A percentile compares a stretch with the other conserved stretches of the same genome.
These are phyloP conservation scores for Colletotrichum sojae DNA, from an alignment of 2,329 filamentous ascomycete species.

Conservation along the genomic window DNA sequence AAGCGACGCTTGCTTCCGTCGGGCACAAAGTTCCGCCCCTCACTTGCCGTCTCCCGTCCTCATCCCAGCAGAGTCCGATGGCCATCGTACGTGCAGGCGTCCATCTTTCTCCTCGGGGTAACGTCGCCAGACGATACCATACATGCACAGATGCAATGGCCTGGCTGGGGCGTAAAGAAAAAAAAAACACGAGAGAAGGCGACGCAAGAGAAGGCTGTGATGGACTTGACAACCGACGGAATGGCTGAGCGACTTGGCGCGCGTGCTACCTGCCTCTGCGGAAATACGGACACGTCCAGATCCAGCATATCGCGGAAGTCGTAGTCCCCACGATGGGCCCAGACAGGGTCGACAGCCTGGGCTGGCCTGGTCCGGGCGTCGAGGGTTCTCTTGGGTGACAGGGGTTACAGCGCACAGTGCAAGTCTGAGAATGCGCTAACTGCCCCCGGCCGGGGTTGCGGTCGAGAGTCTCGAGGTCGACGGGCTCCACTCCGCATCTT, in stretches of 20 bases:
- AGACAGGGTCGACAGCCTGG: neutral
- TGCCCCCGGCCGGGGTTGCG: conserved; percentile 16
- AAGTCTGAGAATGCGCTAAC: neutral
- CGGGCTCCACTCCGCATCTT: conserved; percentile 26
- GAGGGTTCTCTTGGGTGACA: conserved; percentile 24
- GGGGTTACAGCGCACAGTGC: conserved; percentile 23
- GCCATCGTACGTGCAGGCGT: conserved; percentile 7
- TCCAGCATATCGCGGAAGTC: neutral
- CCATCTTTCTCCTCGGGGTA: conserved; percentile 4
- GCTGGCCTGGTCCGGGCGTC: conserved; percentile 25
- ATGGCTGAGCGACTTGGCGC: neutral
- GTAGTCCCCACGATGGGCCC: neutral
- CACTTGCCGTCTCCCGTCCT: neutral
- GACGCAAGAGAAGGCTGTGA: neutral
- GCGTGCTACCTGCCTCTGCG: neutral
- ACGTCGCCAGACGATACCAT: conserved; percentile 14
- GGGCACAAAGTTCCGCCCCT: conserved; percentile 1
- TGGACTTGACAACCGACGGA: neutral
- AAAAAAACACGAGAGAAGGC: neutral
- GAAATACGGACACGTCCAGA: conserved; percentile 5
- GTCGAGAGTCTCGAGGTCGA: neutral
- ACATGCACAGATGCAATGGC: neutral
- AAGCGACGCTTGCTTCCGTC: conserved; percentile 19
- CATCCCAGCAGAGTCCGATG: conserved; percentile 9
- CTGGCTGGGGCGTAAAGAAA: neutral